Evolutionary conservation across 2,329 filamentous ascomycete species (phyloP).

Genomic region (Colletotrichum echinochloae): DNA sequence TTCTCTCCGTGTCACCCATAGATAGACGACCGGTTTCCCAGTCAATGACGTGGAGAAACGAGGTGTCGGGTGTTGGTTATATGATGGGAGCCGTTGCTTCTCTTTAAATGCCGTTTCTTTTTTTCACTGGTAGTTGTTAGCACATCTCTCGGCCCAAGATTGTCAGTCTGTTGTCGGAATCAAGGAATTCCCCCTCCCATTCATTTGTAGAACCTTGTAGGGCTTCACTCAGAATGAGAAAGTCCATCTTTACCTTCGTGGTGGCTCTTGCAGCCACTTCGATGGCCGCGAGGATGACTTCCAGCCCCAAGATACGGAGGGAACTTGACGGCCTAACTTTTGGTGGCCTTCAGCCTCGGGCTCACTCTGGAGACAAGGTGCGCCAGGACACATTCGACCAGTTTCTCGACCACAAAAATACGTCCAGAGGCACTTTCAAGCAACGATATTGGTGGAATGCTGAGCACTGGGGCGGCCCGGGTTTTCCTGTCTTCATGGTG

Average conservation of each 20-base stretch:
- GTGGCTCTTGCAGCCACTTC: conserved; percentile 4
- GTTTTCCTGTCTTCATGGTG: conserved; percentile 31
- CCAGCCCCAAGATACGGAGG: neutral
- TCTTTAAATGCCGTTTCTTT: neutral
- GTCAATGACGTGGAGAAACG: neutral
- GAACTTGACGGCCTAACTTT: neutral
- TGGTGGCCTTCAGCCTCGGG: conserved; percentile 7
- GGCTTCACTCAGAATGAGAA: conserved; percentile 9
- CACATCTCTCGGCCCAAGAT: neutral
- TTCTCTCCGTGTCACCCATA: neutral
- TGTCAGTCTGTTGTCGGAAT: too few species aligned
- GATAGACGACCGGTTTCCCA: neutral
- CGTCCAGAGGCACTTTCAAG: conserved; percentile 30
- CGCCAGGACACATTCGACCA: conserved; percentile 26
- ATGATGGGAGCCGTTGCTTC: neutral
- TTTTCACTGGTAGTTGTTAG: too few species aligned
- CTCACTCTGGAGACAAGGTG: neutral
- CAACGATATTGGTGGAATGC: conserved; percentile 38
- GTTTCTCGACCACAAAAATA: conserved; percentile 34
- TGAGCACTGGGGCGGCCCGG: conserved; percentile 31
- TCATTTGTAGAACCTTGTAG: neutral
- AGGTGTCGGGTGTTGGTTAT: neutral
- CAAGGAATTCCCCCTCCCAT: neutral
- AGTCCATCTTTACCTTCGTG: neutral
- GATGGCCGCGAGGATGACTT: neutral